Base-by-base conservation (phyloP, 371 early-diverging fungal genomes). In the Syncephalis plumigaleata region DNA sequence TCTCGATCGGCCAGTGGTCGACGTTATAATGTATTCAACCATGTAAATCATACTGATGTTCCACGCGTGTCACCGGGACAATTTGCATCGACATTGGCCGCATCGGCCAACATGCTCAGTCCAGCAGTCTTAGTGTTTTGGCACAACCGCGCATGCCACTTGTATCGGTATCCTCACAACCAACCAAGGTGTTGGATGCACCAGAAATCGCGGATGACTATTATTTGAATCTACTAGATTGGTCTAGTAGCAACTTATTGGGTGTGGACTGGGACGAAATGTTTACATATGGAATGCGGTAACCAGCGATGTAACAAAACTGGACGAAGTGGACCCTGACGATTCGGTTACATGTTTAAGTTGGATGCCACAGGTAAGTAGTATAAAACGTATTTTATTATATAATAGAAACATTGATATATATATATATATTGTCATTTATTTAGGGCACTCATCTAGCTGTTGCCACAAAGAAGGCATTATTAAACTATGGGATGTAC, bases 141-240 rank as follows among this genome's bases (percentile, higher is more conserved):
- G 31, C 7, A 4, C 31, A 31, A 11, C 31, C 31, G 11, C 31
- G 31, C 31, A 31, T 31, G 31, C 61, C 49, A 44, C 55, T 61
- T 15, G 63, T 55, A 38, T 54, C 49, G 21, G 59, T 50, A 36
- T 50, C 45, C 45, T 65, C 51, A 13, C 49, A 16, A 1, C 47
- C 43, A 44, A 57, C 44, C n/a, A 69, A 76, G 46, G 71, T 87
- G 3, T 62, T 94, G 27, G 95, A 94, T 60, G 91, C 95, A 0
- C 91, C 92, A 0, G 90, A 82, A 0, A 61, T 98, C 55, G 53
- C 71, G 7, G 96, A 99, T 56, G 99, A 99, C 58, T 99, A 87
- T 57, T 99, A 99, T 59, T 67, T 97, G 22, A 99, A 98, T 57
- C 56, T 99, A 38, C 61, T 99, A 21, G 96, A 95, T 56, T 99